Evolutionary conservation across 495 filamentous ascomycete species (phyloP), one percentile per base, ranked within the genome.

Genomic region (Penicillium roqueforti): DNA sequence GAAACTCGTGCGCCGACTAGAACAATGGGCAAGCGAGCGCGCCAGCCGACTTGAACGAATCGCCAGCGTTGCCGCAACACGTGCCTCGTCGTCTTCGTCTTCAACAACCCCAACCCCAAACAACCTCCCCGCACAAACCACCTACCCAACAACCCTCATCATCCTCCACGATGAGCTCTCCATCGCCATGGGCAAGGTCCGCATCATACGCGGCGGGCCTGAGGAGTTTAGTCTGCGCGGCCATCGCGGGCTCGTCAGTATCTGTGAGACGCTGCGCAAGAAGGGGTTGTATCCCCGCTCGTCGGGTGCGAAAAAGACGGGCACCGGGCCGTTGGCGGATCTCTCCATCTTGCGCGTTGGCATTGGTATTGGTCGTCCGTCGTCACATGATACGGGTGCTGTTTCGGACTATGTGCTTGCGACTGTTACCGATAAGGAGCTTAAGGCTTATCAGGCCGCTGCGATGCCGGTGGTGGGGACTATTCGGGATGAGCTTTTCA

Each of bases 131-230:
- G 0, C 25, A 20, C 28, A 22, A 47, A 18, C 40, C 0, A 34
- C 39, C 1, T 47, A 47, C 16, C 58, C 63, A 0, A 55, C 76
- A 22, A 74, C 74, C 0, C 70, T 96, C 14, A 81, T 95, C 3
- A 70, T 96, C 2, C 71, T 96, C 25, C 89, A 96, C 69, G 91
- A 96, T 61, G 91, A 95, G 62, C 69, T 96, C 6, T 34, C 32
- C 14, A 34, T 34, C 13, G 32, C 32, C 14, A 13, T n/a, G n/a
- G 89, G 89, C 1, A 80, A 77, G 34, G 73, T 95, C 5, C 85
- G 75, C 37, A 70, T 87, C 36, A 83, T 68, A 58, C 75, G 65
- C 42, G 81, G 77, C 2, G 80, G 80, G 20, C 62, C 73, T 5
- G 68, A 76, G 45, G 59, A 39, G 73, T 81, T 80, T 42, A 84